phyloP scores from a whole-genome alignment of 805 yeast genomes.

The Metschnikowia noctiluminum region DNA sequence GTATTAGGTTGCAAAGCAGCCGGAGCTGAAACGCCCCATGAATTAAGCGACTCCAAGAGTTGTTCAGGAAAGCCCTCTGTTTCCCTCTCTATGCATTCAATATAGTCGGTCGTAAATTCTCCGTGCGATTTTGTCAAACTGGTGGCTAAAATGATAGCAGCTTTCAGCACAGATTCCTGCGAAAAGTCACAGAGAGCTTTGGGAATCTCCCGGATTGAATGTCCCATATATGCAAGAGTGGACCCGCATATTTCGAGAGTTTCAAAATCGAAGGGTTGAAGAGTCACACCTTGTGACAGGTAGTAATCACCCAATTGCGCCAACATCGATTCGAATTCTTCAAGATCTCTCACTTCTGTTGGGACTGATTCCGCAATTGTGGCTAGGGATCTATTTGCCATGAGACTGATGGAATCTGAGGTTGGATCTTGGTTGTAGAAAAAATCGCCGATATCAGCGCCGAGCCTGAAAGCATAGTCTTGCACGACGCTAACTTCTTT shows the following conservation, averaged over 20 bases:
- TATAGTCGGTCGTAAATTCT: constrained; percentile 1
- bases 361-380: constrained; percentile 23
- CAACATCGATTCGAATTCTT: constrained; percentile 39
- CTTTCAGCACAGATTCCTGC: background rate
- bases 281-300: constrained; percentile 7
- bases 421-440: background rate
- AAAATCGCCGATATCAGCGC: constrained; percentile 15
- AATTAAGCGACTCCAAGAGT: constrained; percentile 2
- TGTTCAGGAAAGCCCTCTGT: constrained; percentile 5
- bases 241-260: background rate
- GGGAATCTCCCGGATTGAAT: constrained; percentile 1
- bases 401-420: background rate
- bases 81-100: constrained; percentile 6
- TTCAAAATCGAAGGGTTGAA: constrained; percentile 3
- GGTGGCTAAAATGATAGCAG: constrained; percentile 10
- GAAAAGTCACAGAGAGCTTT: constrained; percentile 1
- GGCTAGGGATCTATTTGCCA: constrained; percentile 12
- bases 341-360: constrained; percentile 19
- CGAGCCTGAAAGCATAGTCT: constrained; percentile 28
- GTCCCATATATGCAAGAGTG: background rate
- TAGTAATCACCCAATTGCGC: constrained; percentile 22
- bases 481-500: constrained; percentile 16
- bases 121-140: constrained; percentile 9
- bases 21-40: constrained; percentile 5
- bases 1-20: background rate